A percentile compares a stretch with the other conserved stretches of the same genome.
Conservation (phyloP, 2,329 filamentous ascomycete species). For the Cordyceps farinosa region DNA sequence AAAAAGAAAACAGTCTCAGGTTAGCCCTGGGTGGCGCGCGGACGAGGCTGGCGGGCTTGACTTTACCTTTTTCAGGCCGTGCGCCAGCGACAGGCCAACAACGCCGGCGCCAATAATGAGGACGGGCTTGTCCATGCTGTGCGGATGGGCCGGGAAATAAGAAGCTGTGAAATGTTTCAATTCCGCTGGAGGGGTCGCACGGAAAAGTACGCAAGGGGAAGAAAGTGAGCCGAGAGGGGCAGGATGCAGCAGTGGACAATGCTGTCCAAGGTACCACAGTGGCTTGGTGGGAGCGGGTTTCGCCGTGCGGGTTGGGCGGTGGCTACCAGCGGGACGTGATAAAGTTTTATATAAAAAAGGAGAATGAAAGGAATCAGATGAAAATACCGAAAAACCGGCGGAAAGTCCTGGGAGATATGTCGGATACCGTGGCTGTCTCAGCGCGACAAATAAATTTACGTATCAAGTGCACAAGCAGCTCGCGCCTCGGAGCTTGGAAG, state of each 20-base stretch:
- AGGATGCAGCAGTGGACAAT: background rate
- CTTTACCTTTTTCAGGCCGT: constrained; percentile 34
- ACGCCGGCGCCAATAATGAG: constrained; percentile 38
- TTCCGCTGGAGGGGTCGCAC: no score
- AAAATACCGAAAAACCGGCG: no score
- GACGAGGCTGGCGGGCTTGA: background rate
- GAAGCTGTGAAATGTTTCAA: no score
- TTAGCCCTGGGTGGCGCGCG: background rate
- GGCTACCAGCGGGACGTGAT: background rate
- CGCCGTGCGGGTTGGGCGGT: background rate
- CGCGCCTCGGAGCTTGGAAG: no score
- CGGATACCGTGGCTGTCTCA: no score
- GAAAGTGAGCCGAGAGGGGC: background rate
- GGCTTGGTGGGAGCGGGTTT: background rate
- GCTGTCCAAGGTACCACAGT: background rate
- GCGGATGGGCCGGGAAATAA: background rate
- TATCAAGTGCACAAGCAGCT: no score
- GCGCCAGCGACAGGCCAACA: constrained; percentile 35
- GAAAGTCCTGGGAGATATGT: no score
- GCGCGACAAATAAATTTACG: no score
- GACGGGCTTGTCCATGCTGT: constrained; percentile 26
- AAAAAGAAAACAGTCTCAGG: background rate
- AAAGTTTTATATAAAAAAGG: no score
- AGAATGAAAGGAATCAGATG: no score
- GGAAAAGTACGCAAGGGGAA: background rate